A percentile compares a stretch with the other conserved stretches of the same genome.
Conservation (phyloP, 2,329 filamentous ascomycete genomes). For the Trichoderma afroharzianum region DNA sequence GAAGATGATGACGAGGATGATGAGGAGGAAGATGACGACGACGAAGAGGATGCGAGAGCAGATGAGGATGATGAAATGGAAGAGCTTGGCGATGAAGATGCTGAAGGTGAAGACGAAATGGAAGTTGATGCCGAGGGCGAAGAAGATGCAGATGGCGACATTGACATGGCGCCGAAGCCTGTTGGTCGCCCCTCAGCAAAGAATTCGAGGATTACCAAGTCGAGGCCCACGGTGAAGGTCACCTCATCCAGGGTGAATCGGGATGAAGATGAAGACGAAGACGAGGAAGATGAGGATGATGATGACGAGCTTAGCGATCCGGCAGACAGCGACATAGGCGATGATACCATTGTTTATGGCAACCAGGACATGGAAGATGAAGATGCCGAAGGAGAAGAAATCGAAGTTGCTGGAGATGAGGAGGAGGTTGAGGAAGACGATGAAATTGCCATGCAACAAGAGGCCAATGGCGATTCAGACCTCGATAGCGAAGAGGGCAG, state of each 20-base stretch:
- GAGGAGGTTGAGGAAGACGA: constrained; percentile 41
- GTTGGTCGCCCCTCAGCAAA: constrained; percentile 39
- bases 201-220: constrained; percentile 37
- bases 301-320: constrained; percentile 56
- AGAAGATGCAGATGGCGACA: constrained; percentile 41
- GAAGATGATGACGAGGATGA: constrained; percentile 38
- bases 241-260: constrained; percentile 33
- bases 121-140: constrained; percentile 46
- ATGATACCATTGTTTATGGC: constrained; percentile 37
- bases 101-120: constrained; percentile 42
- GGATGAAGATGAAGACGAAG: constrained; percentile 43
- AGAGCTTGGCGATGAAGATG: constrained; percentile 36
- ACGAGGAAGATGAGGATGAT: constrained; percentile 50
- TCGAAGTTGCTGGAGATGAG: constrained; percentile 40
- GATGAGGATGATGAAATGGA: constrained; percentile 39
- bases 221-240: constrained; percentile 34
- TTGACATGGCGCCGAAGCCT: constrained; percentile 42
- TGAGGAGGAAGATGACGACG: constrained; percentile 44
- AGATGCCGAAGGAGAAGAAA: constrained; percentile 47
- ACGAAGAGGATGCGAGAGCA: constrained; percentile 30
- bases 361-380: constrained; percentile 47
- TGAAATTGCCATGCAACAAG: constrained; percentile 31
- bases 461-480: constrained; percentile 24
- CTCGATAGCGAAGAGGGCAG: constrained; percentile 37
- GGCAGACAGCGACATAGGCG: constrained; percentile 45